Evolutionary conservation across 148 eudicot species (phyloP).

Genomic region (Spergularia bocconei): DNA sequence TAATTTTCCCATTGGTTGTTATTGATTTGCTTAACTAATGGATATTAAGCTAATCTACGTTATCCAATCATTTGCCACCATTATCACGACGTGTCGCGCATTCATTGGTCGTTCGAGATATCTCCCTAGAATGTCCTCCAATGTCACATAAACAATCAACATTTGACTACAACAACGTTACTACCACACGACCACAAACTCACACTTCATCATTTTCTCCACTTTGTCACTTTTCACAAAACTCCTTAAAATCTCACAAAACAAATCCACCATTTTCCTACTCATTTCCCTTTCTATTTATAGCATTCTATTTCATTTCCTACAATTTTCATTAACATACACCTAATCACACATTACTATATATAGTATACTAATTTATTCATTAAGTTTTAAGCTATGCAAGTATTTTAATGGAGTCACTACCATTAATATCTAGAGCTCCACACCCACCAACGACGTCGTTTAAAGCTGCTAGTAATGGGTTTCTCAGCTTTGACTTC

Average conservation of each 20-base stretch:
- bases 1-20: too few relatives aligned
- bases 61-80: constrained; percentile 15
- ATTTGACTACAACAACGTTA: constrained; percentile 1
- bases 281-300: not conserved
- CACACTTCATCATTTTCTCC: not conserved
- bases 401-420: constrained; percentile 45
- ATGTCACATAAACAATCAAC: not conserved
- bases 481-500: constrained; percentile 27
- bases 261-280: not conserved
- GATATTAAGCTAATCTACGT: not conserved
- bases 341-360: too few relatives aligned
- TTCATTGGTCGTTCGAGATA: constrained; percentile 10
- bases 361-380: too few relatives aligned
- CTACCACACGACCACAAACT: constrained; percentile 14
- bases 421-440: constrained; percentile 51
- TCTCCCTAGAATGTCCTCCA: not conserved
- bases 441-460: constrained; percentile 53
- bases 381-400: not conserved
- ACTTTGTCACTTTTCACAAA: not conserved
- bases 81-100: constrained; percentile 26
- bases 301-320: not conserved
- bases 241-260: not conserved
- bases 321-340: too few relatives aligned
- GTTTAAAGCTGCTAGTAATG: constrained; percentile 33
- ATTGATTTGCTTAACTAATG: too few relatives aligned